phyloP scores from a whole-genome alignment of 208 protist species.

The Trypanosoma melophagium region DNA sequence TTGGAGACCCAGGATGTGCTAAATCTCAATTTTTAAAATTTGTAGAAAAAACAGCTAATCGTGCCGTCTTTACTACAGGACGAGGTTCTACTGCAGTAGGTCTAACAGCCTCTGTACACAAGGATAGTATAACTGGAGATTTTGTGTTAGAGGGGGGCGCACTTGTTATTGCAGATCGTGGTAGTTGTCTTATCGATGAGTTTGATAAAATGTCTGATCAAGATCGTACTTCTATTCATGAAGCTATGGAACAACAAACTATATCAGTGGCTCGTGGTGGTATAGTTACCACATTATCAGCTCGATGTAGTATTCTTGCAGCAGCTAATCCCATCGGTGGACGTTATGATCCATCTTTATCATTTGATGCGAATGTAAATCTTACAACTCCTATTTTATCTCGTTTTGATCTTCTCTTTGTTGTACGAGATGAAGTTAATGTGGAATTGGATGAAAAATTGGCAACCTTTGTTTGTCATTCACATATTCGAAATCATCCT shows the following conservation, averaged over 20 bases:
- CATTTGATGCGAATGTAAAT: slow-evolving; percentile 97
- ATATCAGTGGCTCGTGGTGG: slow-evolving; percentile 99
- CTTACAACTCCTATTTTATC: slow-evolving; percentile 99
- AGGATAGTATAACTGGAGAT: slow-evolving; percentile 97
- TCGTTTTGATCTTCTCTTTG: slow-evolving; percentile 96
- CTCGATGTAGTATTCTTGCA: slow-evolving; percentile 96
- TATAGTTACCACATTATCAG: slow-evolving; percentile 99
- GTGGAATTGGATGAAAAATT: slow-evolving; percentile 94
- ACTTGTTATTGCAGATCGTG: slow-evolving; percentile 98
- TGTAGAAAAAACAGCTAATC: slow-evolving; percentile 97
- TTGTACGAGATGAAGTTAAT: slow-evolving; percentile 96
- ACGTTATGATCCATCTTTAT: slow-evolving; percentile 95
- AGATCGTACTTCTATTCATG: slow-evolving; percentile 98
- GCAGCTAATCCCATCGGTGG: slow-evolving; percentile 99
- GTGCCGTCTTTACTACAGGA: slow-evolving; percentile 99
- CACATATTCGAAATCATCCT: slow-evolving; percentile 93
- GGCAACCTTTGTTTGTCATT: slow-evolving; percentile 95
- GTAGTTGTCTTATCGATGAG: slow-evolving; percentile 99
- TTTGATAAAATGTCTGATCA: slow-evolving; percentile 99
- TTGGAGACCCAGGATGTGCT: slow-evolving; percentile 99
- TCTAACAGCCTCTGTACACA: slow-evolving; percentile 98
- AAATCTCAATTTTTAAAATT: slow-evolving; percentile 99
- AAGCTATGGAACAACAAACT: slow-evolving; percentile 99
- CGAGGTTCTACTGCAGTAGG: slow-evolving; percentile 98
- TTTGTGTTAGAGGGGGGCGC: slow-evolving; percentile 99